These are phyloP conservation scores for Fagopyrum homotropicum DNA, from an alignment of 148 eudicot species.

Conservation along the genomic window DNA sequence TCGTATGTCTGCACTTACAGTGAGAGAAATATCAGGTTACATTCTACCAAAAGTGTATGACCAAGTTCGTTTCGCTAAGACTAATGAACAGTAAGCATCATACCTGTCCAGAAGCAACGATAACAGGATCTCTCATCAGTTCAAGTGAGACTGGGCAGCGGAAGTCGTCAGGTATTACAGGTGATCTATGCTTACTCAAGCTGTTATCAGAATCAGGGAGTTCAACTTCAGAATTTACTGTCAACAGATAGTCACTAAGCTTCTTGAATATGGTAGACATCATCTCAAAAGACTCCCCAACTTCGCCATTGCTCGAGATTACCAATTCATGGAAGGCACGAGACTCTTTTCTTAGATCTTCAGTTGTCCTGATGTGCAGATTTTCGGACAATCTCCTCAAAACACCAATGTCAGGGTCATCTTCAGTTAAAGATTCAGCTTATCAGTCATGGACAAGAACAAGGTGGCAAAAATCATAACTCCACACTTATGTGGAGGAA, in stretches of 20 bases:
- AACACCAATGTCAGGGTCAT: conserved; percentile 49
- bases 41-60: background rate
- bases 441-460: too few relatives aligned
- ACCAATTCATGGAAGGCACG: conserved; percentile 73
- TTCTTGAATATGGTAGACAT: conserved; percentile 60
- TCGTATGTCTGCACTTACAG: conserved; percentile 71
- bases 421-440: too few relatives aligned
- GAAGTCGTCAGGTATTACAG: conserved; percentile 89
- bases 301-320: conserved; percentile 49
- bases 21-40: background rate
- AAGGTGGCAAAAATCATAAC: too few relatives aligned
- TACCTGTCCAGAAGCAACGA: conserved; percentile 92
- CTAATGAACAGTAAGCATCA: conserved; percentile 8
- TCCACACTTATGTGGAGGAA: too few relatives aligned
- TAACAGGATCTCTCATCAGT: conserved; percentile 95
- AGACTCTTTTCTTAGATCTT: conserved; percentile 75
- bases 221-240: conserved; percentile 42
- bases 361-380: conserved; percentile 53
- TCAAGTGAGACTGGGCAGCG: conserved; percentile 94
- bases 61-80: background rate
- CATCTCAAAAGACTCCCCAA: conserved; percentile 55
- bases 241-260: conserved; percentile 55
- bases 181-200: conserved; percentile 69
- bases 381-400: conserved; percentile 68
- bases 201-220: conserved; percentile 41